Base-by-base conservation (phyloP, 2,329 filamentous ascomycete genomes). In the Cladophialophora bantiana region DNA sequence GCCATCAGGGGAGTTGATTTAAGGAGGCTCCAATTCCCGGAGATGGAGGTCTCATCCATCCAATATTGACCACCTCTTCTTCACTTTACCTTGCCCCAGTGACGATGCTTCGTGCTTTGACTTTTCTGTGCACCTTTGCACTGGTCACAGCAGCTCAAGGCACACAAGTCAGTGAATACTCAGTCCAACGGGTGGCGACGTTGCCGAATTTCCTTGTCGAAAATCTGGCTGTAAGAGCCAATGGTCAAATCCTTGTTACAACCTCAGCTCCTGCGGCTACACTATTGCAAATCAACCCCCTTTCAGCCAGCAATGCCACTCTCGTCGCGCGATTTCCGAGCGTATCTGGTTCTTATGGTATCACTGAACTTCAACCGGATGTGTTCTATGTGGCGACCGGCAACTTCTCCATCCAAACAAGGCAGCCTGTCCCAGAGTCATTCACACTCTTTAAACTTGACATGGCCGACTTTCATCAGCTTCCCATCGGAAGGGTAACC, bases 361-460 rank as follows among this genome's bases (percentile, higher is more conserved):
- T 48, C n/a, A 48, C 42, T 10, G 42, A 48, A 18, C 42, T 48
- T 20, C 42, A 48, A 10, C 42, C 42, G 9, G 42, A 48, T 48
- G n/a, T 48, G 12, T 48, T 48, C 42, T 48, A 48, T 48, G 42
- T 48, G 42, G 38, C 54, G 1, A 56, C 54, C 1, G 54, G 54
- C 54, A 56, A 56, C 54, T 56, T 56, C n/a, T 56, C 54, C 32
- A 56, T 56, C 7, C n/a, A 56, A 15, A 56, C 54, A 3, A 56
- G 54, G 18, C 54, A 56, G 6, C 54, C 54, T 32, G 54, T 56
- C n/a, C 54, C 54, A 3, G 32, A 56, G 20, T 56, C 54, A 56
- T 56, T 56, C 34, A 15, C 54, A 32, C 54, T 56, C 10, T 56
- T 56, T 38, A 32, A 56, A 56, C 34, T 56, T 6, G 54, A 56